A percentile compares a stretch with the other conserved stretches of the same genome.
Evolutionary conservation across 495 filamentous ascomycete genomes (phyloP).

Genomic region (Astrothelium subdiscretum): DNA sequence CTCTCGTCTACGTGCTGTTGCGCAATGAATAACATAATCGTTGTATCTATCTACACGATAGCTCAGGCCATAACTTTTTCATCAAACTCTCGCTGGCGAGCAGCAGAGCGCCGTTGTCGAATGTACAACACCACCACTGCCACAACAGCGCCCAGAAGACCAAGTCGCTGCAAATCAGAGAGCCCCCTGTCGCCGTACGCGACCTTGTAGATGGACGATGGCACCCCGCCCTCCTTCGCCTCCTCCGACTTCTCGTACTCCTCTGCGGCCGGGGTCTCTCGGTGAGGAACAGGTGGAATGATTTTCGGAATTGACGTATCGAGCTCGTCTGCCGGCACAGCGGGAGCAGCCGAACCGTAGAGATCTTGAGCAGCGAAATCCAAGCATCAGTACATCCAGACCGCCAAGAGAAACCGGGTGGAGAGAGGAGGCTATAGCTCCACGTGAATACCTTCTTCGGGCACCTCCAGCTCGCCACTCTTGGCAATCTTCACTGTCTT

Average conservation of each 20-base stretch:
- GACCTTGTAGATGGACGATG: slow-evolving; percentile 9
- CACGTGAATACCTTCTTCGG: slow-evolving; percentile 94
- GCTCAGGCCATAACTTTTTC: neutral
- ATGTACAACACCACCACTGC: slow-evolving; percentile 32
- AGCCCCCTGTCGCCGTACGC: slow-evolving; percentile 12
- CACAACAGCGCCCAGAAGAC: slow-evolving; percentile 33
- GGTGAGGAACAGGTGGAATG: slow-evolving; percentile 2
- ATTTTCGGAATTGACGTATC: slow-evolving; percentile 18
- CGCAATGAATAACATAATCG: no score
- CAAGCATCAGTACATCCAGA: slow-evolving; percentile 23
- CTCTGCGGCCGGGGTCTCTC: neutral
- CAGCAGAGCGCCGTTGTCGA: slow-evolving; percentile 1
- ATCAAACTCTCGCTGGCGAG: neutral
- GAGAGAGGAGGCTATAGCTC: slow-evolving; percentile 60
- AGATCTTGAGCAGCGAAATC: slow-evolving; percentile 21
- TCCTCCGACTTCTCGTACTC: neutral
- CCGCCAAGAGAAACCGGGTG: slow-evolving; percentile 6
- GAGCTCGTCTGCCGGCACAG: slow-evolving; percentile 25
- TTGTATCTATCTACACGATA: neutral
- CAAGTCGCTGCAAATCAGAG: slow-evolving; percentile 29
- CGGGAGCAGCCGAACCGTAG: slow-evolving; percentile 23
- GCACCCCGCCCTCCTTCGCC: slow-evolving; percentile 5
- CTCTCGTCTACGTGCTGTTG: no score
- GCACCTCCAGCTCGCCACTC: slow-evolving; percentile 82
- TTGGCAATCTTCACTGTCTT: slow-evolving; percentile 77